Evolutionary conservation across 805 yeast species (phyloP).

Genomic region (Suhomyces emberorum): DNA sequence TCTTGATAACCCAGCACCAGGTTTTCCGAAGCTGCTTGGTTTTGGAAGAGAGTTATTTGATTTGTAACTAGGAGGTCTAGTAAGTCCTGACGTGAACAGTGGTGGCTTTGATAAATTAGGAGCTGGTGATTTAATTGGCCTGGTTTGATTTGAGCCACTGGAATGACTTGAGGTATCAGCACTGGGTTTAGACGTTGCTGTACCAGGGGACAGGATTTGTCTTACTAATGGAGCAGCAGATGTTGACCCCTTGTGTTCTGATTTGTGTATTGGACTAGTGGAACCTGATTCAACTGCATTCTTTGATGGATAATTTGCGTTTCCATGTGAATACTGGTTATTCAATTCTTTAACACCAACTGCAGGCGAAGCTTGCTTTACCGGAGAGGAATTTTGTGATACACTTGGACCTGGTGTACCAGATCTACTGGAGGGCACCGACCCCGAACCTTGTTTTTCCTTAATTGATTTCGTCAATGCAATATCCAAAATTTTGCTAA

Average conservation of each 20-base stretch:
- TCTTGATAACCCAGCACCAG: slow-evolving; percentile 28
- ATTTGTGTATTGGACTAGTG: too few relatives aligned
- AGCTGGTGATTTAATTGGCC: too few relatives aligned
- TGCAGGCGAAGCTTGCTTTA: slow-evolving; percentile 4
- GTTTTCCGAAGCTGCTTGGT: slow-evolving; percentile 29
- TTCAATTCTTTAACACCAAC: too few relatives aligned
- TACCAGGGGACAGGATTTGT: too few relatives aligned
- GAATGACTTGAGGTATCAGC: too few relatives aligned
- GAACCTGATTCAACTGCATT: too few relatives aligned
- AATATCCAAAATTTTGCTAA: slow-evolving; percentile 73
- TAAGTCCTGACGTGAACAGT: slow-evolving; percentile 17
- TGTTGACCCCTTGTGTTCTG: too few relatives aligned
- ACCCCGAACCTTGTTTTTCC: slow-evolving; percentile 30
- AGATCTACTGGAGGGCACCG: slow-evolving; percentile 16
- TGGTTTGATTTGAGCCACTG: too few relatives aligned
- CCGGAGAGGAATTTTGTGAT: slow-evolving; percentile 4
- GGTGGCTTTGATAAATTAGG: slow-evolving; percentile 20
- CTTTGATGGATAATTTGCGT: too few relatives aligned
- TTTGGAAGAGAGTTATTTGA: slow-evolving; percentile 18
- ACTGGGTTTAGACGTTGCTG: too few relatives aligned
- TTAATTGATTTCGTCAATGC: slow-evolving; percentile 77
- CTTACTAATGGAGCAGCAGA: too few relatives aligned
- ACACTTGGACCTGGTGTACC: slow-evolving; percentile 11
- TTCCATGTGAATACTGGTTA: too few relatives aligned
- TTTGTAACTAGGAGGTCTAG: slow-evolving; percentile 25